Evolutionary conservation across 2,329 filamentous ascomycete species (phyloP).

Genomic region (Aspergillus pseudoglaucus): DNA sequence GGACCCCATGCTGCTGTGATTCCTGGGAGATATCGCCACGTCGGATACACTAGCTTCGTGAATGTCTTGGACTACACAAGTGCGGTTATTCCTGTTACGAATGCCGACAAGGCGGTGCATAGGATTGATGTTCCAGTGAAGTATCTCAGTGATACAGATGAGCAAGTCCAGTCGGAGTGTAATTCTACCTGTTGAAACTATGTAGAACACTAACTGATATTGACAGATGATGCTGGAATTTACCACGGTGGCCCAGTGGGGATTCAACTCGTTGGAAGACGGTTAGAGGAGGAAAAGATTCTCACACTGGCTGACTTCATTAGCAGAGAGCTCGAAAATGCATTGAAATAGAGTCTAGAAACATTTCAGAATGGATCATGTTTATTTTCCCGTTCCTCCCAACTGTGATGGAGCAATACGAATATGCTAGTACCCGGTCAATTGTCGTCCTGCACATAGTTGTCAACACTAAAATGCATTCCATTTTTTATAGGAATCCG

Average conservation of each 20-base stretch:
- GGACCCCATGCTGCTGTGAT: slow-evolving; percentile 36
- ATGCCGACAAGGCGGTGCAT: slow-evolving; percentile 47
- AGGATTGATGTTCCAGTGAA: slow-evolving; percentile 13
- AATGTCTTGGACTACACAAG: slow-evolving; percentile 55
- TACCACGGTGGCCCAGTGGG: slow-evolving; percentile 45
- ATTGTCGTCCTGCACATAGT: too few relatives aligned
- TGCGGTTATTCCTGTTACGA: slow-evolving; percentile 51
- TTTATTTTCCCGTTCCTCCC: too few relatives aligned
- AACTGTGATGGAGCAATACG: too few relatives aligned
- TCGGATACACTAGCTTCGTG: slow-evolving; percentile 42
- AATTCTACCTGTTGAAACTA: slow-evolving; percentile 18
- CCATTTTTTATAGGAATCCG: too few relatives aligned
- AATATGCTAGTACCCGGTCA: too few relatives aligned
- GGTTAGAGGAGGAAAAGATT: slow-evolving; percentile 48
- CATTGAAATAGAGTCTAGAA: too few relatives aligned
- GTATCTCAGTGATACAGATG: slow-evolving; percentile 1
- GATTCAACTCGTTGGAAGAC: slow-evolving; percentile 43
- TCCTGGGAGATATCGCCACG: slow-evolving; percentile 40
- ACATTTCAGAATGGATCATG: too few relatives aligned
- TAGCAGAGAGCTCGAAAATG: slow-evolving; percentile 4
- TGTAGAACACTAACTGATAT: background rate
- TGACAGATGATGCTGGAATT: slow-evolving; percentile 40
- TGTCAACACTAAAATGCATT: too few relatives aligned
- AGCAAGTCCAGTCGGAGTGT: slow-evolving; percentile 44
- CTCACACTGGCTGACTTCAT: slow-evolving; percentile 40